These are phyloP conservation scores for Sporothrix globosa DNA, from an alignment of 2,329 filamentous ascomycete genomes.

Conservation along the genomic window DNA sequence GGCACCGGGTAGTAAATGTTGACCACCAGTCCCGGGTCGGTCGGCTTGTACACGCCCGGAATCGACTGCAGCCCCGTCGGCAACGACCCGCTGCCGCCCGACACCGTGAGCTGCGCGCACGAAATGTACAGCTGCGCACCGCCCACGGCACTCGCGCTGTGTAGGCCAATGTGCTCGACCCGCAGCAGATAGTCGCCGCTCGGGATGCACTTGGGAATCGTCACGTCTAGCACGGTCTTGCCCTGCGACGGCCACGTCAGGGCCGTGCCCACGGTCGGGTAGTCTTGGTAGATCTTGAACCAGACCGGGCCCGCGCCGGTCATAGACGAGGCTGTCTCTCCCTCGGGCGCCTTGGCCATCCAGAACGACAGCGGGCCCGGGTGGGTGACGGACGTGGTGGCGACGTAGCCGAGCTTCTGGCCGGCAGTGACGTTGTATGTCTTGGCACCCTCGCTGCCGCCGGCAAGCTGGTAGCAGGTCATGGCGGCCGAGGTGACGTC, in stretches of 20 bases:
- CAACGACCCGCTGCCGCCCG: constrained; percentile 39
- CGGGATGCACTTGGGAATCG: constrained; percentile 43
- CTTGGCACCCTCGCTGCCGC: constrained; percentile 47
- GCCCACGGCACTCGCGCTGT: constrained; percentile 40
- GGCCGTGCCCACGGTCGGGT: constrained; percentile 43
- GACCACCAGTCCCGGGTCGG: constrained; percentile 41
- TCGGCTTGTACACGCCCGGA: constrained; percentile 42
- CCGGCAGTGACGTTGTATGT: constrained; percentile 52
- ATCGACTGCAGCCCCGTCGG: constrained; percentile 40
- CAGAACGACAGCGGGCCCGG: constrained; percentile 48
- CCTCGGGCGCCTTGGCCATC: constrained; percentile 47
- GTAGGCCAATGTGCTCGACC: constrained; percentile 46
- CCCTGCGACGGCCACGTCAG: constrained; percentile 46
- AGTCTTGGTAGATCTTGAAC: constrained; percentile 51
- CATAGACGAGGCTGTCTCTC: constrained; percentile 45
- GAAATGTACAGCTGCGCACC: constrained; percentile 45
- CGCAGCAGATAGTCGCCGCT: constrained; percentile 46
- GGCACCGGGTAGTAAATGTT: constrained; percentile 51
- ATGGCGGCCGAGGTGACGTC: constrained; percentile 53
- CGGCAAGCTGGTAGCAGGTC: constrained; percentile 54
- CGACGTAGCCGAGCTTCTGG: constrained; percentile 48
- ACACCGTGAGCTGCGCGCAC: constrained; percentile 41
- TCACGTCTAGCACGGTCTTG: constrained; percentile 39
- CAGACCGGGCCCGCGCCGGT: constrained; percentile 48
- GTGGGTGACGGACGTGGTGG: constrained; percentile 47